Percentiles rank a stretch among this genome's conserved stretches.
These are phyloP conservation scores for Phaffomyces thermotolerans DNA, from an alignment of 805 yeast species.

Conservation along the genomic window DNA sequence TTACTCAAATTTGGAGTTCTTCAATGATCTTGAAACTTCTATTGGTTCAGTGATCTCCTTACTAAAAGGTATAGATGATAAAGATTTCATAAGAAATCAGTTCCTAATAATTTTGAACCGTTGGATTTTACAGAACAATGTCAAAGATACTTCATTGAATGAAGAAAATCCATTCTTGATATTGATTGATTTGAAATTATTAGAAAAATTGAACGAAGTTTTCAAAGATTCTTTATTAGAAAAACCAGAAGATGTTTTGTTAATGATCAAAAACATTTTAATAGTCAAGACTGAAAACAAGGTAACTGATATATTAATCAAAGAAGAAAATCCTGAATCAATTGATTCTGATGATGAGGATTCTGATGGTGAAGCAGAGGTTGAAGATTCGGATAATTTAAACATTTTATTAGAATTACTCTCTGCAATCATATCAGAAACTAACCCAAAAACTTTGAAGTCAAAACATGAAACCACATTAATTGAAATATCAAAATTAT, in stretches of 20 bases:
- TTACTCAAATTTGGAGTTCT: slow-evolving; percentile 25
- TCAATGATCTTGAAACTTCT: slow-evolving; percentile 38
- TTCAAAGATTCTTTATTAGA: slow-evolving; percentile 44
- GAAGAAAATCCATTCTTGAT: slow-evolving; percentile 43
- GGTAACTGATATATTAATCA: slow-evolving; percentile 5
- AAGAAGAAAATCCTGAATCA: slow-evolving; percentile 16
- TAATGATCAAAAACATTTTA: slow-evolving; percentile 38
- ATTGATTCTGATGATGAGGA: slow-evolving; percentile 35
- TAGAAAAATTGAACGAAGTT: slow-evolving; percentile 53
- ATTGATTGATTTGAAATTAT: slow-evolving; percentile 52
- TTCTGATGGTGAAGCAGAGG: slow-evolving; percentile 20
- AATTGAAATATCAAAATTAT: slow-evolving; percentile 23
- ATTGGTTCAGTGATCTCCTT: slow-evolving; percentile 36
- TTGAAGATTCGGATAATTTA: slow-evolving; percentile 21
- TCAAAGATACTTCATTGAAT: slow-evolving; percentile 3
- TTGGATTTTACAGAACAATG: slow-evolving; percentile 41
- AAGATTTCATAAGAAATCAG: slow-evolving; percentile 32
- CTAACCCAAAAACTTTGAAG: slow-evolving; percentile 15
- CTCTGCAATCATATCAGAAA: slow-evolving; percentile 30
- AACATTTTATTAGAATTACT: slow-evolving; percentile 31
- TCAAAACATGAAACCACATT: slow-evolving; percentile 21
- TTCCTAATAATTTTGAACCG: slow-evolving; percentile 48
- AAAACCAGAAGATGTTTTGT: slow-evolving; percentile 48
- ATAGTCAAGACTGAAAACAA: slow-evolving; percentile 7
- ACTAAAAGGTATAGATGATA: slow-evolving; percentile 42